Base-by-base conservation (phyloP, 352 stramenopile genomes). In the Phytopythium delawarense region DNA sequence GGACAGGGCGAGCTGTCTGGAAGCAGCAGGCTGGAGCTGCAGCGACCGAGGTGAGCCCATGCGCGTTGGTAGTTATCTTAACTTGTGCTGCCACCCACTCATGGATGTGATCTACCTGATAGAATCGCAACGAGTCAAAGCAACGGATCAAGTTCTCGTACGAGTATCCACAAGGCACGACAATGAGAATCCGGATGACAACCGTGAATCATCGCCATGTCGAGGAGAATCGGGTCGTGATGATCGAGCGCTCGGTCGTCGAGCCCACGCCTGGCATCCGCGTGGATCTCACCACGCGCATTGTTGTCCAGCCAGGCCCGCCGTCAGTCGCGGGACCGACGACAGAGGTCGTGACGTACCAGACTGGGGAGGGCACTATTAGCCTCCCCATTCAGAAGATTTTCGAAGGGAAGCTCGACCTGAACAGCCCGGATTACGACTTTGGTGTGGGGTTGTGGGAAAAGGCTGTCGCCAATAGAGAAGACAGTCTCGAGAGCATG, bases 401-500 rank as follows among this genome's bases (percentile, higher is more conserved):
- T 34, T 4, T 58, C 39, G 20, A 20, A 4, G 18, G 32, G 11
- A 46, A 48, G 52, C 8, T 54, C 23, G n/a, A 54, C 12, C 21
- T 52, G 7, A 20, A 20, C 46, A 52, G 21, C 21, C 9, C 23
- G 23, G 25, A 54, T 12, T 32, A 13, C 13, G 48, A 58, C 20
- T 46, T 58, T 40, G 35, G 35, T 0, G 35, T 16, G 9, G 18
- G 8, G 6, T 21, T 48, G n/a, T 58, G 52, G 52, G 52, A 40
- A 30, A 58, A 44, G 15, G 34, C 52, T 3, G 8, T 35, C 18
- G 23, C 52, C 9, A n/a, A 11, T 11, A 45, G 4, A 7, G 1
- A 46, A 46, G 52, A 58, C 21, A 20, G 18, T 20, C 15, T 58
- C 32, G 52, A 58, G 52, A 58, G 20, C 34, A 18, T 32, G 52